A percentile compares a stretch with the other conserved stretches of the same genome.
Evolutionary conservation across 352 stramenopile genomes (phyloP).

Genomic region (Phytophthora sp.): DNA sequence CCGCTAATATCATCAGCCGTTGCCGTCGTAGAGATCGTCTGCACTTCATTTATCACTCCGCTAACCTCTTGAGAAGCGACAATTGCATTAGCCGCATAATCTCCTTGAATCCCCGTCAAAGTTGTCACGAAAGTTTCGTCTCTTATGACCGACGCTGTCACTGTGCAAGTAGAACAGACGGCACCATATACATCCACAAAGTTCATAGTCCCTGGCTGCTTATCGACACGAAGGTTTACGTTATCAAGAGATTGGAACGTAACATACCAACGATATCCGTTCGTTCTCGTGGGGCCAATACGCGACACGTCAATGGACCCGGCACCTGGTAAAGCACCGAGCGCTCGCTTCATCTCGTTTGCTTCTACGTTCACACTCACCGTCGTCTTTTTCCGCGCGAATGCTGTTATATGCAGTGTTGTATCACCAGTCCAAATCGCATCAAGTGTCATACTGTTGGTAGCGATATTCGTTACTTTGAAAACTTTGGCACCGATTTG

Average conservation of each 20-base stretch:
- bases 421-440: constrained; percentile 51
- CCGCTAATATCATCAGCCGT: constrained; percentile 52
- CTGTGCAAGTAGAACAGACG: constrained; percentile 49
- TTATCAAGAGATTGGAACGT: constrained; percentile 73
- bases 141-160: constrained; percentile 42
- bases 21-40: constrained; percentile 56
- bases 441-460: constrained; percentile 43
- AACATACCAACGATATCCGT: constrained; percentile 72
- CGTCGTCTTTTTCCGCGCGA: constrained; percentile 72
- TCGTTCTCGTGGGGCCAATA: constrained; percentile 54
- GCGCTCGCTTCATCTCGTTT: constrained; percentile 47
- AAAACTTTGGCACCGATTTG: constrained; percentile 64
- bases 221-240: constrained; percentile 59
- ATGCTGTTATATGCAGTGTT: constrained; percentile 60
- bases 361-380: constrained; percentile 60
- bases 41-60: constrained; percentile 68
- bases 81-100: constrained; percentile 51
- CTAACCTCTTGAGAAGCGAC: constrained; percentile 59
- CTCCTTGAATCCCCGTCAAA: constrained; percentile 46
- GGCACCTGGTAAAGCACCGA: constrained; percentile 57
- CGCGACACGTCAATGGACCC: constrained; percentile 65
- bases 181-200: constrained; percentile 53
- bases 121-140: constrained; percentile 44
- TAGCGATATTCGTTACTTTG: constrained; percentile 40
- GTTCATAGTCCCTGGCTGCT: constrained; percentile 39